Conservation (phyloP, 1,284 basidiomycete species). For the Malassezia brasiliensis region DNA sequence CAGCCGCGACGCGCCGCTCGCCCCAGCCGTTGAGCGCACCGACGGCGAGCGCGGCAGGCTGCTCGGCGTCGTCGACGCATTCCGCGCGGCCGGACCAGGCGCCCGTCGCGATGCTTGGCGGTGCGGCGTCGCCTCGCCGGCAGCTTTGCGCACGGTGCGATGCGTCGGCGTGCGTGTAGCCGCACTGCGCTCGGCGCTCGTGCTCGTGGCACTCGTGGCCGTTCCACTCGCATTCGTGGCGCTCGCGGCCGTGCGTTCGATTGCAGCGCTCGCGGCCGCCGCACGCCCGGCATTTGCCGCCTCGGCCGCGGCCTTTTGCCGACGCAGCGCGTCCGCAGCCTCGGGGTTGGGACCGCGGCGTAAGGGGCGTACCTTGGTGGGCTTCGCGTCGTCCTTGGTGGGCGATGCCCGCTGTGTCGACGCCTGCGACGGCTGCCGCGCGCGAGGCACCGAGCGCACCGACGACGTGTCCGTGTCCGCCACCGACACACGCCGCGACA, state of each 20-base stretch:
- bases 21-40: constrained; percentile 14
- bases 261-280: background rate
- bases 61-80: constrained; percentile 8
- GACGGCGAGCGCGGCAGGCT: constrained; percentile 21
- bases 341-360: constrained; percentile 8
- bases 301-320: constrained; percentile 1
- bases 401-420: background rate
- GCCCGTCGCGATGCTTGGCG: background rate
- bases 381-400: constrained; percentile 1
- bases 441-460: no score
- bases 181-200: background rate
- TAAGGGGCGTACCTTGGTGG: constrained; percentile 4
- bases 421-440: background rate
- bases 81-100: background rate
- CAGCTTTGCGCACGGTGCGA: background rate
- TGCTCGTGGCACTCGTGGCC: background rate
- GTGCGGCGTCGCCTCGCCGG: background rate
- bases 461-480: background rate
- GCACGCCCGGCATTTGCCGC: background rate
- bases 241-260: background rate
- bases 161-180: background rate
- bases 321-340: constrained; percentile 14
- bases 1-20: constrained; percentile 3
- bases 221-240: background rate
- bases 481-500: background rate